Base-by-base conservation (phyloP, 2,329 filamentous ascomycete genomes). In the Trichoderma endophyticum region DNA sequence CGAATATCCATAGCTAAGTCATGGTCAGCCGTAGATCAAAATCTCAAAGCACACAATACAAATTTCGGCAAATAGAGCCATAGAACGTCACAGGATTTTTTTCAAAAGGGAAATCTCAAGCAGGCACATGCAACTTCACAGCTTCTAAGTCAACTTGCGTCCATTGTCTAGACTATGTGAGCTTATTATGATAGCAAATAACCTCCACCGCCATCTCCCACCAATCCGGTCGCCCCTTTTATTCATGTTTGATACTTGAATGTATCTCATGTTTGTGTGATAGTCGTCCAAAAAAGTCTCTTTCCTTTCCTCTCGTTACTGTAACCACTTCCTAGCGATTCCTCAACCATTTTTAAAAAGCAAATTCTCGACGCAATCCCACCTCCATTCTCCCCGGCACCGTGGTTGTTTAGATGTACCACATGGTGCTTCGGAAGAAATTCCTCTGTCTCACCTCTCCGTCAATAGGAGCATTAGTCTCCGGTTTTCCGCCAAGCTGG, bases 361-460 rank as follows among this genome's bases (percentile, higher is more conserved):
- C 43, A 48, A 56, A 39, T 39, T 63, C 21, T 30, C 26, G 15
- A 30, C 12, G 43, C 60, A 18, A 15, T 51, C 24, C 36, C 51
- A 24, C 28, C 28, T 36, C 65, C 56, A 28, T 69, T 24, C 32
- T 24, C 24, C 51, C n/a, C 51, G 15, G n/a, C 64, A 39, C 43
- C 26, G 30, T 32, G 56, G 28, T 30, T n/a, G 15, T 21, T 72
- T 76, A 85, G 66, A 85, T 84, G 74, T 80, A 85, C 83, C 83
- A 85, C 83, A 84, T 84, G 8, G 83, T 84, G 28, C 75, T 67
- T 24, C 78, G 77, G 76, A 83, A 79, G 63, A 83, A 83, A 2
- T 77, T 70, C 7, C 81, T 75, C 73, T 82, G 80, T 2, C 77
- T 75, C 59, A 77, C 57, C 73, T 83, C 81, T 3, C 77, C 80